Percentiles rank a stretch among this genome's conserved stretches.
phyloP scores from a whole-genome alignment of 768 basidiomycete species.

The Lactarius trivialis region DNA sequence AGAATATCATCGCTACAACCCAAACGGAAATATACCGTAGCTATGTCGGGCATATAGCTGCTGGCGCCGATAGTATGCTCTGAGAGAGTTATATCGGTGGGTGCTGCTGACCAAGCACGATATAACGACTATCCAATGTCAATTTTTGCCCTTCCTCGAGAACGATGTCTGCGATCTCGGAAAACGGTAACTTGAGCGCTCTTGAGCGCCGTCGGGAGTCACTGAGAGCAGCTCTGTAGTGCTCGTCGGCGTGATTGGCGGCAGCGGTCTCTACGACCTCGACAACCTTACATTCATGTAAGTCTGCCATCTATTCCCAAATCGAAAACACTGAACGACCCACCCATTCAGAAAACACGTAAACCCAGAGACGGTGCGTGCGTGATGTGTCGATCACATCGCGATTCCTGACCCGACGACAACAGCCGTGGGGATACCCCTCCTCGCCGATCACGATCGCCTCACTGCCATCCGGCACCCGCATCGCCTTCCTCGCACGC shows the following conservation, averaged over 20 bases:
- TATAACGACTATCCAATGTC: neutral
- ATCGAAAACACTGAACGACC: neutral
- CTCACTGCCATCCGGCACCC: conserved; percentile 71
- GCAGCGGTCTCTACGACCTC: conserved; percentile 87
- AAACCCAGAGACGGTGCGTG: conserved; percentile 71
- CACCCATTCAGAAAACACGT: conserved; percentile 54
- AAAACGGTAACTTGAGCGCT: conserved; percentile 1
- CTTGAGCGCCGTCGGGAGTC: neutral
- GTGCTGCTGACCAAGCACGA: neutral
- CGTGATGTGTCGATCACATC: neutral
- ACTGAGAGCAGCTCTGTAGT: conserved; percentile 36
- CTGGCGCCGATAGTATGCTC: neutral
- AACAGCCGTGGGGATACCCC: conserved; percentile 93
- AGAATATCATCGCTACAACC: neutral
- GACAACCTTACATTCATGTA: conserved; percentile 86
- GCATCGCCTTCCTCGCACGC: conserved; percentile 85
- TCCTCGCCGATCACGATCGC: conserved; percentile 91
- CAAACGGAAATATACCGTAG: neutral
- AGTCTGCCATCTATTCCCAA: conserved; percentile 30
- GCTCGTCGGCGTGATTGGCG: conserved; percentile 84
- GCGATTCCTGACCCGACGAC: no score
- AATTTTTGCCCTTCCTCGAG: neutral
- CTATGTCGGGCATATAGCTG: neutral
- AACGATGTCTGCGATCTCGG: conserved; percentile 2
- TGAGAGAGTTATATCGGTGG: neutral